Conservation (phyloP, 2,329 filamentous ascomycete genomes). For the Fusarium dlaminii region DNA sequence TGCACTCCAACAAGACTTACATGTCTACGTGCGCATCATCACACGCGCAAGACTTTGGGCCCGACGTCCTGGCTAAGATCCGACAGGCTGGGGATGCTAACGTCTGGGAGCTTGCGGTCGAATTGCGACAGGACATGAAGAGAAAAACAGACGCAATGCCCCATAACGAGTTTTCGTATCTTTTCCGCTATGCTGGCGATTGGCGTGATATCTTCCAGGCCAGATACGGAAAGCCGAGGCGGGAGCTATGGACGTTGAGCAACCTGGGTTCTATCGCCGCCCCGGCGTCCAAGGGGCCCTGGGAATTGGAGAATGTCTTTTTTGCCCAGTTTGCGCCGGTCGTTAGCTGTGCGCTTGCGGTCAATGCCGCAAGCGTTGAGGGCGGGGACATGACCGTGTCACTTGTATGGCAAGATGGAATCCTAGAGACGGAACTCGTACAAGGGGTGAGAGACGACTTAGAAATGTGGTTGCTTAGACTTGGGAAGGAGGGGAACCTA, state of each 20-base stretch:
- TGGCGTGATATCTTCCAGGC: neutral
- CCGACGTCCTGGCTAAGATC: neutral
- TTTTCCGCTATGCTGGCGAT: neutral
- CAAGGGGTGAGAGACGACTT: neutral
- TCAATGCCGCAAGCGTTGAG: neutral
- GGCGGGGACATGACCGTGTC: neutral
- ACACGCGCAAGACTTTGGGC: neutral
- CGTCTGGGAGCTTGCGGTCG: neutral
- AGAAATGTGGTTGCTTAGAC: neutral
- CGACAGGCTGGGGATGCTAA: neutral
- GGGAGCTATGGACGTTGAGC: neutral
- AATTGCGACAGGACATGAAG: neutral
- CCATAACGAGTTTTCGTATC: neutral
- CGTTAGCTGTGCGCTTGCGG: neutral
- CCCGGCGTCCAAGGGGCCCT: neutral
- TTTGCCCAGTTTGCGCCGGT: neutral
- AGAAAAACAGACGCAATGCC: neutral
- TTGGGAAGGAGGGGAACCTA: neutral
- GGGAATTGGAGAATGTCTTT: neutral
- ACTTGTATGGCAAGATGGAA: neutral
- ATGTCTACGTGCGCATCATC: neutral
- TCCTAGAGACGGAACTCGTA: neutral
- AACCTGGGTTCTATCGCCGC: neutral
- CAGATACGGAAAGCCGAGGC: neutral
- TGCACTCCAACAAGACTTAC: neutral